Percentiles rank a stretch among this genome's conserved stretches.
phyloP scores from a whole-genome alignment of 305 asterid species.

The Galium porrigens region DNA sequence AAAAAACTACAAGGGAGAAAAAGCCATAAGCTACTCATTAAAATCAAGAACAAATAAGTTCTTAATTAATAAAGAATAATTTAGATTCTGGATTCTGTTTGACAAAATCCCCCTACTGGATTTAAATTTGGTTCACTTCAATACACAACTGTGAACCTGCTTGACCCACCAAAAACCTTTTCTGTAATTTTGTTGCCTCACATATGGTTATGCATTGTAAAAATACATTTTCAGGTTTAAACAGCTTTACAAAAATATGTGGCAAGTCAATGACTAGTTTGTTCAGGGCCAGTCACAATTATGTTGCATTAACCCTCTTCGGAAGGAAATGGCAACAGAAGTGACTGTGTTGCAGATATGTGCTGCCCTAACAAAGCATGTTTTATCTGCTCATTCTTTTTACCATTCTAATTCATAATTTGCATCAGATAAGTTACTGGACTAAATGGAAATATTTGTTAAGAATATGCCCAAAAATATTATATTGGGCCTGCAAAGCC shows the following conservation, averaged over 20 bases:
- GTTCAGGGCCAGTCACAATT: neutral
- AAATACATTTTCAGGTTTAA: neutral
- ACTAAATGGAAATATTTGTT: neutral
- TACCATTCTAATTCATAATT: neutral
- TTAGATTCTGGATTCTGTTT: neutral
- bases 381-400: neutral
- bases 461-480: neutral
- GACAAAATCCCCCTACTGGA: neutral
- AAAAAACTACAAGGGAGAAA: neutral
- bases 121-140: neutral
- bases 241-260: neutral
- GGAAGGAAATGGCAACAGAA: neutral
- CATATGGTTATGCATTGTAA: neutral
- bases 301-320: neutral
- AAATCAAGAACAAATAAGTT: neutral
- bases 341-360: neutral
- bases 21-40: neutral
- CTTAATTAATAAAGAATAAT: neutral
- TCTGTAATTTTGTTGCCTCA: neutral
- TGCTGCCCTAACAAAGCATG: neutral
- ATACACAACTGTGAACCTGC: neutral
- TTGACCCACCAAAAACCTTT: neutral
- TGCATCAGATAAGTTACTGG: neutral
- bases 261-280: neutral
- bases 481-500: neutral